phyloP scores from a whole-genome alignment of 768 basidiomycete genomes.

The Tylopilus vinaceipallidus region DNA sequence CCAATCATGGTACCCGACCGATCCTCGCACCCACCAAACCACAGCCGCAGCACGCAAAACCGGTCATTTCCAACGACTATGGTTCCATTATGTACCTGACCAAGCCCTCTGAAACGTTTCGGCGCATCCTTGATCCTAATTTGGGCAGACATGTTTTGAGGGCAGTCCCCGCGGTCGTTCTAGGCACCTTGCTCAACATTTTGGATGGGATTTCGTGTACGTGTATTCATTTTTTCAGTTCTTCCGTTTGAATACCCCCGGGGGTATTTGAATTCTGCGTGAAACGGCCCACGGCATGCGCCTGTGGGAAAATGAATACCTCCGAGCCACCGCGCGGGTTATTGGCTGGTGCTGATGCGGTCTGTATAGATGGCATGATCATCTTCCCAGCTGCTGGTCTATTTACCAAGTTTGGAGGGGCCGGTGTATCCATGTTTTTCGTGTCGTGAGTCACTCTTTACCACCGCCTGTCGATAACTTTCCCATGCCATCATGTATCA shows the following conservation, averaged over 20 bases:
- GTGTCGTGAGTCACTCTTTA: slow-evolving; percentile 54
- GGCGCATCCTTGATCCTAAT: slow-evolving; percentile 15
- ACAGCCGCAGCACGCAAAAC: slow-evolving; percentile 11
- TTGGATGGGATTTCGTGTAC: slow-evolving; percentile 91
- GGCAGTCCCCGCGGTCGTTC: slow-evolving; percentile 77
- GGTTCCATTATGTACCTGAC: slow-evolving; percentile 8
- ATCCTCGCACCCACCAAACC: not conserved
- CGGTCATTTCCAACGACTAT: slow-evolving; percentile 1
- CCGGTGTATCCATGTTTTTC: slow-evolving; percentile 96
- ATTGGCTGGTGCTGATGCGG: slow-evolving; percentile 1
- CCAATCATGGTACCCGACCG: not conserved
- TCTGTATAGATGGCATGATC: slow-evolving; percentile 81
- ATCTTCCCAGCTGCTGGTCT: slow-evolving; percentile 84
- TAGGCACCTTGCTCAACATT: slow-evolving; percentile 85
- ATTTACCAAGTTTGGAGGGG: slow-evolving; percentile 78
- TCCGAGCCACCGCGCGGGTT: not conserved
- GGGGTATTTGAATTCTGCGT: slow-evolving; percentile 2
- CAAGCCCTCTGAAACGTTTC: slow-evolving; percentile 9
- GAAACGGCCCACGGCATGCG: slow-evolving; percentile 4
- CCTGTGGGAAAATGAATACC: not conserved
- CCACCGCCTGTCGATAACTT: not conserved
- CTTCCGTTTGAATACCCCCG: not conserved
- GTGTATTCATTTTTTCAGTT: slow-evolving; percentile 27
- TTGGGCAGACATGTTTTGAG: slow-evolving; percentile 25
- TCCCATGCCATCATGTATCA: not conserved